These are phyloP conservation scores for Chytriomyces sp. DNA, from an alignment of 192 early-diverging fungal species.

Conservation along the genomic window DNA sequence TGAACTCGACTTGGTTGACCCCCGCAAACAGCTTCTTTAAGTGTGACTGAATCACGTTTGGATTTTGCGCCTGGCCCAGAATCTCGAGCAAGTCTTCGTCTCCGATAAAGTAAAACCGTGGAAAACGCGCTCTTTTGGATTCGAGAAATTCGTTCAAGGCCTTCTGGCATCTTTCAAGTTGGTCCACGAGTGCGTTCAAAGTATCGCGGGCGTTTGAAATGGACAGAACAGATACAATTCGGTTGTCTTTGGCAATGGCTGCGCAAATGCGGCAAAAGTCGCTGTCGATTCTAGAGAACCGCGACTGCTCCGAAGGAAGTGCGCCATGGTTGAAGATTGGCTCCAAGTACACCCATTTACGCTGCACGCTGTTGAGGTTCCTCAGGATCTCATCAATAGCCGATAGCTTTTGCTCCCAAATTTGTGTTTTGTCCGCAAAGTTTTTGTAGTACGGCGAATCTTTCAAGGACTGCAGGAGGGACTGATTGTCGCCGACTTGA, in stretches of 20 bases:
- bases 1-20: conserved; percentile 60
- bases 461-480: conserved; percentile 60
- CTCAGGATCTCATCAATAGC: conserved; percentile 57
- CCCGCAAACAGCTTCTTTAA: conserved; percentile 67
- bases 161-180: conserved; percentile 67
- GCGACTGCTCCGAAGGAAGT: conserved; percentile 55
- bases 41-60: conserved; percentile 62
- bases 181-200: conserved; percentile 54
- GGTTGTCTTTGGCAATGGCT: conserved; percentile 42
- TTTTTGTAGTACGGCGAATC: conserved; percentile 64
- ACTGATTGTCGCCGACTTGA: conserved; percentile 65
- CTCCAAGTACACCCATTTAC: conserved; percentile 66
- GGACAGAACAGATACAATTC: conserved; percentile 54
- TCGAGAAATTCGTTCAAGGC: conserved; percentile 66
- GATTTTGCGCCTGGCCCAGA: conserved; percentile 64
- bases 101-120: conserved; percentile 65
- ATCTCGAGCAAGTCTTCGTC: conserved; percentile 68
- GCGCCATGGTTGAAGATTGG: conserved; percentile 65
- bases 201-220: conserved; percentile 46
- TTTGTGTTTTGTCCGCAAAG: conserved; percentile 57
- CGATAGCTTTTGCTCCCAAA: conserved; percentile 59
- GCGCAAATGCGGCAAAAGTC: conserved; percentile 58
- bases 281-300: conserved; percentile 57
- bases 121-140: conserved; percentile 56
- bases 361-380: conserved; percentile 58